Percentiles rank a stretch among this genome's conserved stretches.
Evolutionary conservation across 257 asterid species (phyloP).

Genomic region (Nicotiana tomentosiformis): DNA sequence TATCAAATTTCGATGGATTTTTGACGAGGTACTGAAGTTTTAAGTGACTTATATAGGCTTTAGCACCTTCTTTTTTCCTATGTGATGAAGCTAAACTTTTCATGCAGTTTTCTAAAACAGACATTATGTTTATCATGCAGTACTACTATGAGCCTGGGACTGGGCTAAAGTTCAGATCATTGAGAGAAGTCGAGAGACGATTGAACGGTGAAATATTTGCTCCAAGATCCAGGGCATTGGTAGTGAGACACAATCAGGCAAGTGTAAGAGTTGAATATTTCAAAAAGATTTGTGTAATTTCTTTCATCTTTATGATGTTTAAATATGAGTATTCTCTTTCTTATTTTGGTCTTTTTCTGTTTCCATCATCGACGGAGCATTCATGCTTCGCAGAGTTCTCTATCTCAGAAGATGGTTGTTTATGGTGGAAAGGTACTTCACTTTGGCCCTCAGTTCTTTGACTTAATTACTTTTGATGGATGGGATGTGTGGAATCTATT

Average conservation of each 20-base stretch:
- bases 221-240: slow-evolving; percentile 9
- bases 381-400: slow-evolving; percentile 19
- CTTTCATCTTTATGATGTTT: background rate
- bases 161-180: slow-evolving; percentile 63
- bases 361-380: background rate
- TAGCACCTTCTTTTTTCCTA: background rate
- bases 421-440: slow-evolving; percentile 50
- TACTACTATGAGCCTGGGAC: slow-evolving; percentile 76
- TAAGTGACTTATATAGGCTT: background rate
- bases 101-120: background rate
- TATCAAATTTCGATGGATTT: no score
- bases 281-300: background rate
- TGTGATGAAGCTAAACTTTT: background rate
- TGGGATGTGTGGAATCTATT: background rate
- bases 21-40: background rate
- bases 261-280: background rate
- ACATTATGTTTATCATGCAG: slow-evolving; percentile 28
- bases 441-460: background rate
- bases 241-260: slow-evolving; percentile 14
- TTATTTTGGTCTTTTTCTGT: background rate
- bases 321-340: background rate
- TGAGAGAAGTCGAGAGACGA: slow-evolving; percentile 39
- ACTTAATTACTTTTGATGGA: background rate
- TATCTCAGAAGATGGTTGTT: slow-evolving; percentile 36
- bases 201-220: slow-evolving; percentile 35